A percentile compares a stretch with the other conserved stretches of the same genome.
Evolutionary conservation across 2,329 filamentous ascomycete species (phyloP).

Genomic region (Pseudopyricularia cyperi): DNA sequence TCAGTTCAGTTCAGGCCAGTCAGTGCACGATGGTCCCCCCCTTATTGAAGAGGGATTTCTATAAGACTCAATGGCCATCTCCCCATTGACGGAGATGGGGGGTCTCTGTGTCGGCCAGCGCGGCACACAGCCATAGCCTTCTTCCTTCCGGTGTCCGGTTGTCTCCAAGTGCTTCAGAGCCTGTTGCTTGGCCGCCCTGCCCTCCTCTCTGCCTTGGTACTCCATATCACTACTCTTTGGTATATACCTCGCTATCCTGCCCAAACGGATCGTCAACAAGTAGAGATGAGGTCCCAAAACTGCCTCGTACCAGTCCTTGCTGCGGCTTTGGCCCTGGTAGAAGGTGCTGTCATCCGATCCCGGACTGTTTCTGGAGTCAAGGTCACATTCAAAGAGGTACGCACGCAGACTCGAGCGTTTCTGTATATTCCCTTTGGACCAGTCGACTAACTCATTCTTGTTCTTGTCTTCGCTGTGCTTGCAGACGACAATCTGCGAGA

Average conservation of each 20-base stretch:
- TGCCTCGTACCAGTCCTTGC: neutral
- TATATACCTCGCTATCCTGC: neutral
- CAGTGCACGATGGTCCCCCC: too few relatives aligned
- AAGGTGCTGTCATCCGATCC: neutral
- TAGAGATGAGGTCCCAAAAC: neutral
- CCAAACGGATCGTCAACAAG: neutral
- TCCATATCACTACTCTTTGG: neutral
- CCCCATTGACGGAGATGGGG: too few relatives aligned
- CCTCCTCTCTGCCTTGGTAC: neutral
- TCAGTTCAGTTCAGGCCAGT: too few relatives aligned
- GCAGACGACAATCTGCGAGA: slow-evolving; percentile 34
- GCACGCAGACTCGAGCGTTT: neutral
- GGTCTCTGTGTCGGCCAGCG: too few relatives aligned
- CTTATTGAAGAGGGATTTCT: too few relatives aligned
- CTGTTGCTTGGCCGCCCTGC: too few relatives aligned
- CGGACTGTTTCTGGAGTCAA: neutral
- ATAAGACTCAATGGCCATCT: too few relatives aligned
- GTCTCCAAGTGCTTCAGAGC: too few relatives aligned
- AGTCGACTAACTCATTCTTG: neutral
- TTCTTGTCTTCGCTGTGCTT: neutral
- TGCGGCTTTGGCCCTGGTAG: neutral
- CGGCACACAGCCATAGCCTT: too few relatives aligned
- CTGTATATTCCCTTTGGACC: neutral
- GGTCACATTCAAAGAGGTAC: slow-evolving; percentile 1
- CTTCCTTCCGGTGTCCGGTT: too few relatives aligned